phyloP scores from a whole-genome alignment of 2,329 filamentous ascomycete species.

The Periconia sp. region DNA sequence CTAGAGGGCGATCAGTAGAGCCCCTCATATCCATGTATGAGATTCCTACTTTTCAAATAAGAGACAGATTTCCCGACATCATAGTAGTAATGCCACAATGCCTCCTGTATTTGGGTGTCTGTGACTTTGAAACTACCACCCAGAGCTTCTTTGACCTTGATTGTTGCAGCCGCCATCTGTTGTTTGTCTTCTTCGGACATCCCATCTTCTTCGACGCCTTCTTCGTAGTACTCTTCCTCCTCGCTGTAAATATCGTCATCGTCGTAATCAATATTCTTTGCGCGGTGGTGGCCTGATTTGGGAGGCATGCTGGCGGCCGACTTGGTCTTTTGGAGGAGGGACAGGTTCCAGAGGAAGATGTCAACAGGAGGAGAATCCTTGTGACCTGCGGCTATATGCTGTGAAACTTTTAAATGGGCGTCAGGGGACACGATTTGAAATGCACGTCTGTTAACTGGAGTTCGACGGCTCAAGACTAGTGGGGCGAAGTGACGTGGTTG shows the following conservation, averaged over 20 bases:
- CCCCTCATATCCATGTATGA: neutral
- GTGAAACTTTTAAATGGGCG: too few relatives aligned
- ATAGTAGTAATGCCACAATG: slow-evolving; percentile 95
- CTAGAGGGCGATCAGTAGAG: slow-evolving; percentile 12
- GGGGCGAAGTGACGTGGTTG: slow-evolving; percentile 16
- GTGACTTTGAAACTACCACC: slow-evolving; percentile 63
- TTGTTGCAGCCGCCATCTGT: slow-evolving; percentile 66
- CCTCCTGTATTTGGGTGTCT: slow-evolving; percentile 78
- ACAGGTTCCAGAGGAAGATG: too few relatives aligned
- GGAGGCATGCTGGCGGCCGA: slow-evolving; percentile 24
- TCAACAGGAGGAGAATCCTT: too few relatives aligned
- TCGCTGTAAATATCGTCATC: slow-evolving; percentile 57
- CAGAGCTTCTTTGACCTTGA: slow-evolving; percentile 67
- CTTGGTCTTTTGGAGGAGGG: neutral
- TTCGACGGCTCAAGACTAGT: neutral
- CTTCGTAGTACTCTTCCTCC: slow-evolving; percentile 50
- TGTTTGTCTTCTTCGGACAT: slow-evolving; percentile 40
- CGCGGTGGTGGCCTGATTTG: slow-evolving; percentile 46
- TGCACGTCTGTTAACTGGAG: too few relatives aligned
- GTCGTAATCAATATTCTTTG: slow-evolving; percentile 52
- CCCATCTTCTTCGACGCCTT: slow-evolving; percentile 30
- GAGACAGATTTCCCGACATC: slow-evolving; percentile 82
- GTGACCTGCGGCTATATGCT: too few relatives aligned
- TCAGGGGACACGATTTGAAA: too few relatives aligned
- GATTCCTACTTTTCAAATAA: slow-evolving; percentile 68